Conservation (phyloP, 495 filamentous ascomycete genomes). For the Cetradonia linearis region DNA sequence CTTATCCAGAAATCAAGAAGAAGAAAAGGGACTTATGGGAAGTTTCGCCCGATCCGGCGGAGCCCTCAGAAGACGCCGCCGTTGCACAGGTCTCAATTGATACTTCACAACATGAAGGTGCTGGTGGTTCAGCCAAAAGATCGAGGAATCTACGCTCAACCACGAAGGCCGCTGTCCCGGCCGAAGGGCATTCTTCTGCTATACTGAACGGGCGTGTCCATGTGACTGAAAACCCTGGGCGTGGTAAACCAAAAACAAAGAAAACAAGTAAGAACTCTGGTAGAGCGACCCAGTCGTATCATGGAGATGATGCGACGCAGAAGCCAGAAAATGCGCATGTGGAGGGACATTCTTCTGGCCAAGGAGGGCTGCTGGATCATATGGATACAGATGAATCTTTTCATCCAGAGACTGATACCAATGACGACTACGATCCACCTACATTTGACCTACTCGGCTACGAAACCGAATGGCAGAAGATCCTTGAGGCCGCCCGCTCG, state of each 20-base stretch:
- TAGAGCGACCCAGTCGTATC: background rate
- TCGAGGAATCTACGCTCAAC: background rate
- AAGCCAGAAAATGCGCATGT: background rate
- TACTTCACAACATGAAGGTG: background rate
- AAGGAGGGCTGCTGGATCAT: background rate
- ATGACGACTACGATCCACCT: background rate
- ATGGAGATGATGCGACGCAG: background rate
- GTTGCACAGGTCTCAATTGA: background rate
- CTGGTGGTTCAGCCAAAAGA: background rate
- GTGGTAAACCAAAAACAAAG: background rate
- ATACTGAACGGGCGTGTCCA: background rate
- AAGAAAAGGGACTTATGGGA: background rate
- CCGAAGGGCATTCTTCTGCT: conserved; percentile 1
- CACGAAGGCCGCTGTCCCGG: background rate
- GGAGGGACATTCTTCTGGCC: background rate
- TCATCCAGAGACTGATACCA: background rate
- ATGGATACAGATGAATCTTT: background rate
- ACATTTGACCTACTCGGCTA: conserved; percentile 3
- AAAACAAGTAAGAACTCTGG: background rate
- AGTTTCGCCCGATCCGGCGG: background rate
- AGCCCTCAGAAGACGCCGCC: background rate
- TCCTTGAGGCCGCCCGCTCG: conserved; percentile 4
- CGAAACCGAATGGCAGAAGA: background rate
- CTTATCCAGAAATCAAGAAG: background rate
- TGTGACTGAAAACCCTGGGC: background rate